phyloP scores from a whole-genome alignment of 1,284 basidiomycete genomes.

The Pascua guehoae region DNA sequence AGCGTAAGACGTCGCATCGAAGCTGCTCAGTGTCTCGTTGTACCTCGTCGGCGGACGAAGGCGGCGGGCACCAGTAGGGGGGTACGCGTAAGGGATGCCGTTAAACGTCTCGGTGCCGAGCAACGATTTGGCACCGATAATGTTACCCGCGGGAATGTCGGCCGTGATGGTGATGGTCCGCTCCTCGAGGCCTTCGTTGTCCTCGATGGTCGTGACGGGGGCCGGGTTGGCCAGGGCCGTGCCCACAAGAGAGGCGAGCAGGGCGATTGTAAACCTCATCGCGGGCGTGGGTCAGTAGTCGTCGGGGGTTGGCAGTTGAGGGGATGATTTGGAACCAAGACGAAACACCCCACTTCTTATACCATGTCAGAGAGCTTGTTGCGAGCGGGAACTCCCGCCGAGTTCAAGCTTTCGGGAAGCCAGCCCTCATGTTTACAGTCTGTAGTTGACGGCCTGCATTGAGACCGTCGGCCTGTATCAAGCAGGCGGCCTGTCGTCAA shows the following conservation, averaged over 20 bases:
- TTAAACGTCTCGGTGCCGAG: conserved; percentile 9
- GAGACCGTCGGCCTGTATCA: no score
- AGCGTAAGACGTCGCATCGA: conserved; percentile 8
- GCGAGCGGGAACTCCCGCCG: no score
- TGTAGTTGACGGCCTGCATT: no score
- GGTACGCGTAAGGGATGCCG: conserved; percentile 63
- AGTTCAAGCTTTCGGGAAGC: no score
- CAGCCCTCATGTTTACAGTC: no score
- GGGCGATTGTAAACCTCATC: no score
- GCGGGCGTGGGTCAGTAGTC: no score
- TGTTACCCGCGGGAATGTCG: conserved; percentile 8
- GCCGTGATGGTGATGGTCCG: conserved; percentile 3
- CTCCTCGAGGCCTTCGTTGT: conserved; percentile 4
- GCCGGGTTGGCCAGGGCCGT: conserved; percentile 1
- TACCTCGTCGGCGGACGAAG: conserved; percentile 50
- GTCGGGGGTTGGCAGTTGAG: no score
- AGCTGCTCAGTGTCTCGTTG: conserved; percentile 26
- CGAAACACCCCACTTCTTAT: no score
- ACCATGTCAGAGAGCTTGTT: no score
- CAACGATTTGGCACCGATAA: conserved; percentile 4
- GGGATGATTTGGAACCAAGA: no score
- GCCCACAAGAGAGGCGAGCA: conserved; percentile 4
- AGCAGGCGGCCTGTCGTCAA: no score
- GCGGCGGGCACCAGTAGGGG: conserved; percentile 42
- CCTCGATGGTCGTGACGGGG: background rate